Percentiles rank a stretch among this genome's conserved stretches.
These are phyloP conservation scores for Globisporangium lucens DNA, from an alignment of 352 stramenopile genomes.

Conservation along the genomic window DNA sequence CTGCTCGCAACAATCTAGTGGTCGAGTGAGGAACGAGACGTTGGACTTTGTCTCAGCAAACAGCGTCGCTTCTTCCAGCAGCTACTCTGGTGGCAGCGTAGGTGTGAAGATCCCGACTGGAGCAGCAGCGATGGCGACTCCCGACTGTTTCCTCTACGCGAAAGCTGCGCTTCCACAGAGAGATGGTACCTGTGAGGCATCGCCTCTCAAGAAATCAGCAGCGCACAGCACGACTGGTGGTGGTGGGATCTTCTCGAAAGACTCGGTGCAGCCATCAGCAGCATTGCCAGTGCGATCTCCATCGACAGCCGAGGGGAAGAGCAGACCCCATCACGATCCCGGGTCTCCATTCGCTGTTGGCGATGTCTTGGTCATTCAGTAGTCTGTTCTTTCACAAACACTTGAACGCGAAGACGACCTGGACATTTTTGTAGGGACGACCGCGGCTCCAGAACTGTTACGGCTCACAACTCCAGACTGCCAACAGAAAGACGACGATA, in stretches of 20 bases:
- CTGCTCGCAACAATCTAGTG: background rate
- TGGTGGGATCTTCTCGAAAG: background rate
- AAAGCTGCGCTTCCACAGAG: conserved; percentile 36
- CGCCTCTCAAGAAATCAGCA: background rate
- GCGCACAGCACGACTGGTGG: background rate
- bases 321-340: background rate
- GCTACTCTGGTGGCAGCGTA: background rate
- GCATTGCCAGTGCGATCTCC: background rate
- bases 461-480: background rate
- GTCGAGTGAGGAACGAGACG: background rate
- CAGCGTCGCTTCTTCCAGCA: background rate
- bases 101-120: conserved; percentile 20
- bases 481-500: background rate
- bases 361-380: conserved; percentile 26
- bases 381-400: conserved; percentile 25
- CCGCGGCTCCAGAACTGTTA: background rate
- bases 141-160: conserved; percentile 48
- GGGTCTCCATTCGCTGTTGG: conserved; percentile 6
- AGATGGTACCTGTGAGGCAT: background rate
- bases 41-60: conserved; percentile 3
- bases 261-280: background rate
- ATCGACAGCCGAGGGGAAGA: background rate
- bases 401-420: conserved; percentile 24
- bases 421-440: background rate
- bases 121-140: conserved; percentile 11